These are phyloP conservation scores for Gossypium rotundifolium DNA, from an alignment of 345 rosid species.

Conservation along the genomic window DNA sequence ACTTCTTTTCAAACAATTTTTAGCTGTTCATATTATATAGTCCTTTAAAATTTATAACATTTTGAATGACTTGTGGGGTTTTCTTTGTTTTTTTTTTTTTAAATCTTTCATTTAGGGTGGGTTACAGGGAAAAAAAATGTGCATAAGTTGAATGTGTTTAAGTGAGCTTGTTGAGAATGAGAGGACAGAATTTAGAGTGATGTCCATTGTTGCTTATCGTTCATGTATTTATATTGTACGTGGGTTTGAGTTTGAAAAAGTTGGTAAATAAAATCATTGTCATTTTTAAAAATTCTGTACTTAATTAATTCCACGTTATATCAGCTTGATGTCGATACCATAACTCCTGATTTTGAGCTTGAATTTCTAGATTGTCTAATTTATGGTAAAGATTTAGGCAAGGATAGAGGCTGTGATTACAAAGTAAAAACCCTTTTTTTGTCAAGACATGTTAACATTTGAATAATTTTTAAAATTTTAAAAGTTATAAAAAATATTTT, in stretches of 20 bases:
- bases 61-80: background rate
- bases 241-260: background rate
- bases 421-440: too few species aligned
- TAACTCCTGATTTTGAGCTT: too few species aligned
- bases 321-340: too few species aligned
- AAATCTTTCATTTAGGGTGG: background rate
- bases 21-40: conserved; percentile 10
- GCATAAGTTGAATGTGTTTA: conserved; percentile 5
- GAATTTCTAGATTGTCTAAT: too few species aligned
- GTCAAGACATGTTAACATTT: too few species aligned
- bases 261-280: too few species aligned
- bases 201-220: background rate
- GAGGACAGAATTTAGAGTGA: background rate
- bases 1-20: background rate
- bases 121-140: background rate
- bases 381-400: too few species aligned
- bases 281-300: too few species aligned
- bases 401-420: too few species aligned
- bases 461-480: too few species aligned
- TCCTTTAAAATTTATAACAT: background rate
- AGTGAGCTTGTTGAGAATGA: background rate
- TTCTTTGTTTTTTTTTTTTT: background rate
- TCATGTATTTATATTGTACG: background rate
- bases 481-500: too few species aligned
- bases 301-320: too few species aligned